phyloP scores from a whole-genome alignment of 257 asterid species.

The Nicotiana undulata region DNA sequence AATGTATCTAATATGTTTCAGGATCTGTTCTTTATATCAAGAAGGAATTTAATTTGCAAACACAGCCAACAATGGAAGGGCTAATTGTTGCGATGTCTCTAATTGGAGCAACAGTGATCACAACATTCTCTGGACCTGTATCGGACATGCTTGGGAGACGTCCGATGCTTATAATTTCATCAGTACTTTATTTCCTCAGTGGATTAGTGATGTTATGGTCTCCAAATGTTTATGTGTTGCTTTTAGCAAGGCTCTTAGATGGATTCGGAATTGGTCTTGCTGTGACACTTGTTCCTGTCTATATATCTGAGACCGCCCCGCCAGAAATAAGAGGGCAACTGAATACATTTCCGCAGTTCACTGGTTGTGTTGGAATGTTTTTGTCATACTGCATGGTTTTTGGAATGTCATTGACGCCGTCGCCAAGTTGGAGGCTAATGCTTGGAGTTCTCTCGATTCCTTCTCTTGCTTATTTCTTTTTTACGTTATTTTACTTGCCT shows the following conservation, averaged over 20 bases:
- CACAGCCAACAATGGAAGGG: conserved; percentile 84
- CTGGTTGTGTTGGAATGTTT: conserved; percentile 85
- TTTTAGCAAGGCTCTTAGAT: conserved; percentile 80
- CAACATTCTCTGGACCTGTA: conserved; percentile 78
- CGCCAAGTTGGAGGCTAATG: conserved; percentile 95
- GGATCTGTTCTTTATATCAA: conserved; percentile 92
- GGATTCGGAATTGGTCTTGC: conserved; percentile 95
- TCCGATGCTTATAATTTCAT: conserved; percentile 83
- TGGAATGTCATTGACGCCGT: conserved; percentile 61
- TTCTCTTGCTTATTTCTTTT: conserved; percentile 51
- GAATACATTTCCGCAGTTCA: conserved; percentile 90
- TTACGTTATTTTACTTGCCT: conserved; percentile 65
- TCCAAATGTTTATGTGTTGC: conserved; percentile 78
- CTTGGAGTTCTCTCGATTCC: conserved; percentile 89
- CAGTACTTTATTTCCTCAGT: conserved; percentile 64
- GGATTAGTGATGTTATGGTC: conserved; percentile 92
- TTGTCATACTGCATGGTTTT: conserved; percentile 91
- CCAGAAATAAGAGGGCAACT: conserved; percentile 77
- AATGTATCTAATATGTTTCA: conserved; percentile 18
- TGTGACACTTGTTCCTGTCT: conserved; percentile 85
- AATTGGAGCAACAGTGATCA: conserved; percentile 88
- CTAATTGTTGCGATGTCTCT: conserved; percentile 86
- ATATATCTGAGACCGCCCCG: conserved; percentile 94
- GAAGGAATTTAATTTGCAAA: conserved; percentile 63
- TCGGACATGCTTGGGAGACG: conserved; percentile 87